Evolutionary conservation across 305 asterid species (phyloP).

Genomic region (Withania somnifera): DNA sequence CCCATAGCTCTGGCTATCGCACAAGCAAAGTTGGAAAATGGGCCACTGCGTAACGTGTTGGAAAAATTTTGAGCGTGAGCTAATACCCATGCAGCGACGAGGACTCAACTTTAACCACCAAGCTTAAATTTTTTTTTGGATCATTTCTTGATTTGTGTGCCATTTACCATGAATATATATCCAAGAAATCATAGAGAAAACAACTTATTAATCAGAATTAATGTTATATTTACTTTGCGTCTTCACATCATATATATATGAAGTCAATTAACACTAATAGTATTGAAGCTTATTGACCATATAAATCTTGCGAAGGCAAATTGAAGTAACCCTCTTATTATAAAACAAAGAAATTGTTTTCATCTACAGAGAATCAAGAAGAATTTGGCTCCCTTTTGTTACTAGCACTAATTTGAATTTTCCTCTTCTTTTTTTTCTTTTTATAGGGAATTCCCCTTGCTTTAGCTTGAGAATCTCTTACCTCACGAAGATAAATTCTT

Average conservation of each 20-base stretch:
- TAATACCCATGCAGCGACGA: no score
- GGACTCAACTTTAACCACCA: no score
- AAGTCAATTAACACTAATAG: background rate
- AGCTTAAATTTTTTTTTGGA: no score
- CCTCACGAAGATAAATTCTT: slow-evolving; percentile 49
- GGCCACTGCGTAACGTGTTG: no score
- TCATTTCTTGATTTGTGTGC: no score
- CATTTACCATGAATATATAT: no score
- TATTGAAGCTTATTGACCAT: background rate
- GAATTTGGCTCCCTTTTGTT: background rate
- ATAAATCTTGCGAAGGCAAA: background rate
- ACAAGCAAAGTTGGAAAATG: no score
- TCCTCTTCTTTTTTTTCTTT: slow-evolving; percentile 63
- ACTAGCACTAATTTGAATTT: background rate
- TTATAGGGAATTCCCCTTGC: slow-evolving; percentile 72
- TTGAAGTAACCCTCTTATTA: background rate
- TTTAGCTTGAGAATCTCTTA: slow-evolving; percentile 59
- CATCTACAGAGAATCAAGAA: background rate
- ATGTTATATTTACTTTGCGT: background rate
- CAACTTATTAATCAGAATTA: background rate
- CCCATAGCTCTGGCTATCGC: no score
- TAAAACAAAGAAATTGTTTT: background rate
- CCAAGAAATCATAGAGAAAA: background rate
- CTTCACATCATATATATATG: background rate
- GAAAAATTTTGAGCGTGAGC: no score